Evolutionary conservation across 768 basidiomycete species (phyloP).

Genomic region (Lactarius akahatsu): DNA sequence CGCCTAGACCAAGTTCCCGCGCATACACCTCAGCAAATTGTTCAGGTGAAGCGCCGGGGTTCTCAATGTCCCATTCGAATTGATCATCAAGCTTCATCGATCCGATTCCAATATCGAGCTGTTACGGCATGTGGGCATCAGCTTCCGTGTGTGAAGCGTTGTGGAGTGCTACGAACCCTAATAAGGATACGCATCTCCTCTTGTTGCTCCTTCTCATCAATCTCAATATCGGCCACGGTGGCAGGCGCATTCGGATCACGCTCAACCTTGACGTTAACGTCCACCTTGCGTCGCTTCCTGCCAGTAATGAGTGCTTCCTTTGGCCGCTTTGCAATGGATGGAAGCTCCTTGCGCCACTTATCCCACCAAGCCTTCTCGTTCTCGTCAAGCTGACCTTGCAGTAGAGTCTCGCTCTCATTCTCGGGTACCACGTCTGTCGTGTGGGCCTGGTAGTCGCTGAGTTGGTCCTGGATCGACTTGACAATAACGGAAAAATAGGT

Average conservation of each 20-base stretch:
- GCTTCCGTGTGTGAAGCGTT: slow-evolving; percentile 3
- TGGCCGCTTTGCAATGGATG: slow-evolving; percentile 37
- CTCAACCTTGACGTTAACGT: slow-evolving; percentile 28
- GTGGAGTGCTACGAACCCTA: slow-evolving; percentile 57
- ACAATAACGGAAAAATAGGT: slow-evolving; percentile 66
- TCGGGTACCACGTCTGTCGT: slow-evolving; percentile 45
- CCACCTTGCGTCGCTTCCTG: slow-evolving; percentile 30
- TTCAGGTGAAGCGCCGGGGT: slow-evolving; percentile 78
- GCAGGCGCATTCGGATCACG: slow-evolving; percentile 37
- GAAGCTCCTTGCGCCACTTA: slow-evolving; percentile 60
- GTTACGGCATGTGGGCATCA: slow-evolving; percentile 15
- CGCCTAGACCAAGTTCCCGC: slow-evolving; percentile 82
- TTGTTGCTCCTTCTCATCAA: slow-evolving; percentile 62
- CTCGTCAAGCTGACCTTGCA: slow-evolving; percentile 49
- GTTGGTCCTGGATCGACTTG: slow-evolving; percentile 84
- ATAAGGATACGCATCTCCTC: slow-evolving; percentile 93
- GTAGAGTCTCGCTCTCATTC: slow-evolving; percentile 42
- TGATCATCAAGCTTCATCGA: slow-evolving; percentile 92
- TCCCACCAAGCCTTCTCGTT: slow-evolving; percentile 65
- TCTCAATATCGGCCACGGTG: slow-evolving; percentile 58
- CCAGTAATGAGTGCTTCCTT: slow-evolving; percentile 22
- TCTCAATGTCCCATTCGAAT: slow-evolving; percentile 97
- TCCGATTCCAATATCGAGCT: slow-evolving; percentile 96
- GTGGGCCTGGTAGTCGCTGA: slow-evolving; percentile 76
- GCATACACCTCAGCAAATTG: slow-evolving; percentile 87